Percentiles rank a stretch among this genome's conserved stretches.
These are phyloP conservation scores for Exophiala viscosa DNA, from an alignment of 2,329 filamentous ascomycete genomes.

Conservation along the genomic window DNA sequence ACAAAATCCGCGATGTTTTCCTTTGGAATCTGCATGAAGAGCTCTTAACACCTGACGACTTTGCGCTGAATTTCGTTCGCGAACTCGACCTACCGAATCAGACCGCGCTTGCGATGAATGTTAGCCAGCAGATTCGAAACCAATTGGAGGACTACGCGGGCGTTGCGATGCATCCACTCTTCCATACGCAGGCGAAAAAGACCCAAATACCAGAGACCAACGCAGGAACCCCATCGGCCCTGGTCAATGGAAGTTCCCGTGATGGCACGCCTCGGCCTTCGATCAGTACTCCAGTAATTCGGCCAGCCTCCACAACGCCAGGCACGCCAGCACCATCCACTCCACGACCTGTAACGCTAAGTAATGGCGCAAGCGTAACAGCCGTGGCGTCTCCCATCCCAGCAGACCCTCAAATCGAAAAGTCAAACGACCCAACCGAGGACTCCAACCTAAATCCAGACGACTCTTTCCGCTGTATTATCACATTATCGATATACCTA, in stretches of 20 bases:
- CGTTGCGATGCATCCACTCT: slow-evolving; percentile 87
- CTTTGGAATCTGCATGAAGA: slow-evolving; percentile 97
- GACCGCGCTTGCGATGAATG: slow-evolving; percentile 66
- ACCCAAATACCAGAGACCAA: slow-evolving; percentile 33
- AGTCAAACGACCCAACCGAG: slow-evolving; percentile 10
- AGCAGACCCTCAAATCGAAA: slow-evolving; percentile 15
- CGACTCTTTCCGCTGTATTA: slow-evolving; percentile 90
- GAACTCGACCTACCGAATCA: slow-evolving; percentile 87
- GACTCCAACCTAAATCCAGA: slow-evolving; percentile 69
- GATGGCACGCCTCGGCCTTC: slow-evolving; percentile 48
- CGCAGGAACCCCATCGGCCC: slow-evolving; percentile 33
- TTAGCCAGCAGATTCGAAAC: slow-evolving; percentile 89
- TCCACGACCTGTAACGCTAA: slow-evolving; percentile 46
- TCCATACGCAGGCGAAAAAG: slow-evolving; percentile 57
- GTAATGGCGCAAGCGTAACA: slow-evolving; percentile 51
- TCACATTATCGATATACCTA: slow-evolving; percentile 86
- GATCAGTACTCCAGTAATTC: slow-evolving; percentile 24
- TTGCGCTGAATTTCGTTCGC: slow-evolving; percentile 83
- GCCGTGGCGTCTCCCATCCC: slow-evolving; percentile 65
- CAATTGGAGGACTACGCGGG: slow-evolving; percentile 96
- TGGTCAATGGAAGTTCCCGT: slow-evolving; percentile 44
- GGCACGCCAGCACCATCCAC: slow-evolving; percentile 41
- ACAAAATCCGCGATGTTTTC: slow-evolving; percentile 90
- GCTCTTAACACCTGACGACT: slow-evolving; percentile 89
- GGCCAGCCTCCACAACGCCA: slow-evolving; percentile 26